Base-by-base conservation (phyloP, 441 rosid genomes). In the Gossypium aridum region DNA sequence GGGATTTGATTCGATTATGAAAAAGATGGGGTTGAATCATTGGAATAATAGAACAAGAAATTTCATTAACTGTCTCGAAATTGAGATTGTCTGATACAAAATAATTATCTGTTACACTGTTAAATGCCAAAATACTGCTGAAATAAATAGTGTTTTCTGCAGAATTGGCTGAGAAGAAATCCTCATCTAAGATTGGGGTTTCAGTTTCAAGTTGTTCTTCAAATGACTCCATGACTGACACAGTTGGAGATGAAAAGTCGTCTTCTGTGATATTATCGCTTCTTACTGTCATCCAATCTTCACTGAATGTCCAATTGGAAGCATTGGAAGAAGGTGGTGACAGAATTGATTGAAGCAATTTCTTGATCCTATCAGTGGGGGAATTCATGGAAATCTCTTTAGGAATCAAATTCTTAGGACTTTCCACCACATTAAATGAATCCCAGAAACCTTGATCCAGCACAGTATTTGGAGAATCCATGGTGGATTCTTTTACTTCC, bases 391-490 rank as follows among this genome's bases (percentile, higher is more conserved):
- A 71, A 54, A 71, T 72, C 62, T 49, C 73, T 65, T 71, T 75
- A 0, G 59, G 26, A 19, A 20, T 72, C 63, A 39, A 72, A 75
- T 79, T 53, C 61, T 77, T 65, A 12, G 79, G 85, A 73, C 78
- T 81, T 69, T 76, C 85, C 1, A 74, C 37, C 17, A 70, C 77
- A 34, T 86, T 87, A 14, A 81, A 43, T 19, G 82, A 81, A 81
- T 88, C 90, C 97, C 98, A 94, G 49, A 88, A 84, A 57, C 71
- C 87, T 70, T 81, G 92, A 84, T 94, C 91, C 86, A 94, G 64
- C 60, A 92, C 97, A 68, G 87, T 82, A 57, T 75, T 83, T 0
- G 98, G 98, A 77, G 98, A 91, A 79, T 65, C 78, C 76, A 70
- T 66, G 63, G 12, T 10, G 13, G 73, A 54, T 12, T 28, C 73